Conservation (phyloP, 1,284 basidiomycete genomes). For the Apiotrichum porosum region DNA sequence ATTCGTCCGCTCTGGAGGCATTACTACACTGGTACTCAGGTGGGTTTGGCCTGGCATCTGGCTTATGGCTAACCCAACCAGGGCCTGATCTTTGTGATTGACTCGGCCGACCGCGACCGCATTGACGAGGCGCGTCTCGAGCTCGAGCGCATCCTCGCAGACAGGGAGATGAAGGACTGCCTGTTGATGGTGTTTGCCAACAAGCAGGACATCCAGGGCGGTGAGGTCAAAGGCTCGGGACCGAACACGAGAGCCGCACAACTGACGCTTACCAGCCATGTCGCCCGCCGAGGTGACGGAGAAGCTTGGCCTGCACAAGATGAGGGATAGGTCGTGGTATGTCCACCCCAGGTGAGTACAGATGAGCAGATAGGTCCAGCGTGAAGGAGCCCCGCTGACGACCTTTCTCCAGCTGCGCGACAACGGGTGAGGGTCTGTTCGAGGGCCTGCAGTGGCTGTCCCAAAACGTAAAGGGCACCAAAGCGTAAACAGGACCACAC, state of each 20-base stretch:
- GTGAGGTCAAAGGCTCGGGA: conserved; percentile 53
- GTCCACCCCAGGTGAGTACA: conserved; percentile 83
- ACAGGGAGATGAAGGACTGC: conserved; percentile 98
- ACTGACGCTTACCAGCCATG: conserved; percentile 67
- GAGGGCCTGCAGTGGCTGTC: conserved; percentile 95
- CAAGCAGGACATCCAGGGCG: conserved; percentile 97
- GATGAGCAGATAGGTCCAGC: not conserved
- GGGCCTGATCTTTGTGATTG: conserved; percentile 62
- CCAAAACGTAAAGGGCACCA: conserved; percentile 77
- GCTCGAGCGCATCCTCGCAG: conserved; percentile 91
- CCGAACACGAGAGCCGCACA: not conserved
- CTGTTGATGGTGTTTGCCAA: conserved; percentile 96
- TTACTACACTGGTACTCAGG: conserved; percentile 62
- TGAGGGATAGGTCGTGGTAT: conserved; percentile 98
- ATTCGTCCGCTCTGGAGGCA: conserved; percentile 97
- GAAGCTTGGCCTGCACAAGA: conserved; percentile 87
- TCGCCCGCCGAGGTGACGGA: conserved; percentile 98
- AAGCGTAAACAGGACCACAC: conserved; percentile 16
- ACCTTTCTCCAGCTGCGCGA: conserved; percentile 66
- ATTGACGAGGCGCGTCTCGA: conserved; percentile 97
- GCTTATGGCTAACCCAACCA: conserved; percentile 34
- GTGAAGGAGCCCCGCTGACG: not conserved
- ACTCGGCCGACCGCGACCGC: conserved; percentile 78
- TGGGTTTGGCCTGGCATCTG: conserved; percentile 12
- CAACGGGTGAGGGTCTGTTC: conserved; percentile 89